Conservation (phyloP, 2,329 filamentous ascomycete genomes). For the Ascosphaera apis region DNA sequence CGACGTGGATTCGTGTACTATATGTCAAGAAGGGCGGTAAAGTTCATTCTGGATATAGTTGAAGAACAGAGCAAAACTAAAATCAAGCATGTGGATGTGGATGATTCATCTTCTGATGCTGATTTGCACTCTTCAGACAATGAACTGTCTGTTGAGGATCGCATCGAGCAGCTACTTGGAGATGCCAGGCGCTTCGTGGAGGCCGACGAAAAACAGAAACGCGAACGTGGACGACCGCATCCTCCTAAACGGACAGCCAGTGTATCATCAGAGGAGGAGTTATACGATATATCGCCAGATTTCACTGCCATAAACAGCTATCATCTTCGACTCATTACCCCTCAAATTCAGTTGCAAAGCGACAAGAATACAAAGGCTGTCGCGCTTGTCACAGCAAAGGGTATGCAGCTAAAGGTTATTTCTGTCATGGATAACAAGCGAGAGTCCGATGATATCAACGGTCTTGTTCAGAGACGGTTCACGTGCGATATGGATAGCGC, state of each 20-base stretch:
- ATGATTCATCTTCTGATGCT: constrained; percentile 9
- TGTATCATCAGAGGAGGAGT: constrained; percentile 25
- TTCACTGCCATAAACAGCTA: constrained; percentile 86
- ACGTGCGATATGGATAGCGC: constrained; percentile 90
- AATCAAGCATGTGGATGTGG: constrained; percentile 16
- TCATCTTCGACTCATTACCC: constrained; percentile 81
- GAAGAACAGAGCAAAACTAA: constrained; percentile 73
- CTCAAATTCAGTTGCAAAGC: constrained; percentile 93
- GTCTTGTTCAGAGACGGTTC: constrained; percentile 83
- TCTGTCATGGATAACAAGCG: constrained; percentile 96
- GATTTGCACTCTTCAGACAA: constrained; percentile 28
- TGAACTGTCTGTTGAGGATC: constrained; percentile 50
- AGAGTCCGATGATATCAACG: constrained; percentile 78
- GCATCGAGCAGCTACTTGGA: constrained; percentile 62
- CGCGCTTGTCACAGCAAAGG: constrained; percentile 88
- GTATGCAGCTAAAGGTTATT: constrained; percentile 93
- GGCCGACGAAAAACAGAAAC: constrained; percentile 33
- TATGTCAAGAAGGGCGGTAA: constrained; percentile 81
- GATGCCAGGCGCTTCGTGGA: constrained; percentile 67
- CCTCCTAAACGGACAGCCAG: constrained; percentile 7
- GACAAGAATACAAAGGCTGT: constrained; percentile 95
- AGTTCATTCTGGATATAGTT: constrained; percentile 94
- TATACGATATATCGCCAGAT: constrained; percentile 59
- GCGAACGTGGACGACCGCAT: constrained; percentile 16
- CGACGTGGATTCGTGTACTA: constrained; percentile 94